Evolutionary conservation across 768 basidiomycete species (phyloP), one percentile per base, ranked within the genome.

Genomic region (Boletus edulis): DNA sequence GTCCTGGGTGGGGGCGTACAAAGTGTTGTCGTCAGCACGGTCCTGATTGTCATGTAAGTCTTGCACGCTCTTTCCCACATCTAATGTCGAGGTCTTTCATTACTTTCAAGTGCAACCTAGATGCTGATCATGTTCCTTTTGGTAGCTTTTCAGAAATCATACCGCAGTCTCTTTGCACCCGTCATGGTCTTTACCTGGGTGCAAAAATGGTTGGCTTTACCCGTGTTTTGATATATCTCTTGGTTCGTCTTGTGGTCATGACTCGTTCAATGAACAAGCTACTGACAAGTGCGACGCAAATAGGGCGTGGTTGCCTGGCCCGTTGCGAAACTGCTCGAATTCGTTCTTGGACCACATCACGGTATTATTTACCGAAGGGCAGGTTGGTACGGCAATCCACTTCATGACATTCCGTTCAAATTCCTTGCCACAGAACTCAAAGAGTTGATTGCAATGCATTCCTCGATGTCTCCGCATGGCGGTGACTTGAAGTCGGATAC

Each of bases 391-490:
- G 0, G 3, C 37, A 12, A 14, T 43, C 17, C 3, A 29, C 8
- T 3, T n/a, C 41, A 14, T 31, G n/a, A 27, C n/a, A 5, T 7
- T 13, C 27, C 24, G 14, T 37, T 45, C 3, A 50, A 29, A 20
- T 11, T 17, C 17, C 32, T 52, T 44, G 29, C 13, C 13, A 9
- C 62, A 78, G 90, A 96, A 66, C 78, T 96, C 29, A 93, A 94
- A 64, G 93, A 95, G 66, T 75, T 96, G 27, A 94, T 96, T 54
- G 91, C 91, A 2, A 84, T 95, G 82, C 94, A 96, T 59, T 85
- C 85, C 3, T 82, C 81, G 0, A 78, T 79, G 32, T 86, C 81
- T 6, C 76, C 85, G 0, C 86, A 86, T 54, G 92, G 91, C 13
- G 94, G 94, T 12, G 94, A 96, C 67, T 75, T 95, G 42, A 88